These are phyloP conservation scores for Citrus hindsii DNA, from an alignment of 345 rosid species.

Conservation along the genomic window DNA sequence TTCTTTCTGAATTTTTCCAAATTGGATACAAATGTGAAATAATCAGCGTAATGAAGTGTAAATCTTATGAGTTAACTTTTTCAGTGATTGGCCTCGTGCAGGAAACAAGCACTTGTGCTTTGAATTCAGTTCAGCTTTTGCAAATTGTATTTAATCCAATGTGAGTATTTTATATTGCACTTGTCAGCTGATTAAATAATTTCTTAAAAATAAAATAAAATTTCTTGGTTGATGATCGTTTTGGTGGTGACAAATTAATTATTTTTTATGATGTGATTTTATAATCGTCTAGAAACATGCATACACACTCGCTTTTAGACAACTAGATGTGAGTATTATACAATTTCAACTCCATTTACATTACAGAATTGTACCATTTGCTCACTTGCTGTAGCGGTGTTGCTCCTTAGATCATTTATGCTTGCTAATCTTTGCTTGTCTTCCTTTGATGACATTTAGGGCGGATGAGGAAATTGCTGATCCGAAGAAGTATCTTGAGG, in stretches of 20 bases:
- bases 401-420: not conserved
- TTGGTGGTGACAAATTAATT: not conserved
- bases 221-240: not conserved
- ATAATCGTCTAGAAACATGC: no score
- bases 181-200: not conserved
- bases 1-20: not conserved
- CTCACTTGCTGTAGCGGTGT: not conserved
- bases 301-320: not conserved
- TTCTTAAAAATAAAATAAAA: not conserved
- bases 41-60: not conserved
- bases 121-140: not conserved
- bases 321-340: not conserved
- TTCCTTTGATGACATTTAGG: conserved; percentile 29
- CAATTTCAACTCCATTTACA: no score
- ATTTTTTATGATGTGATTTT: not conserved
- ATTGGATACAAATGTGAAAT: not conserved
- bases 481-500: conserved; percentile 54
- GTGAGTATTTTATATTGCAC: not conserved
- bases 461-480: conserved; percentile 49
- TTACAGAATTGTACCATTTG: no score
- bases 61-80: not conserved
- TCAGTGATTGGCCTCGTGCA: not conserved
- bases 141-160: not conserved
- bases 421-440: not conserved
- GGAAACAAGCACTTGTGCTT: conserved; percentile 2